Evolutionary conservation across 768 basidiomycete genomes (phyloP), one percentile per base, ranked within the genome.

Genomic region (Pleurotus eryngii): DNA sequence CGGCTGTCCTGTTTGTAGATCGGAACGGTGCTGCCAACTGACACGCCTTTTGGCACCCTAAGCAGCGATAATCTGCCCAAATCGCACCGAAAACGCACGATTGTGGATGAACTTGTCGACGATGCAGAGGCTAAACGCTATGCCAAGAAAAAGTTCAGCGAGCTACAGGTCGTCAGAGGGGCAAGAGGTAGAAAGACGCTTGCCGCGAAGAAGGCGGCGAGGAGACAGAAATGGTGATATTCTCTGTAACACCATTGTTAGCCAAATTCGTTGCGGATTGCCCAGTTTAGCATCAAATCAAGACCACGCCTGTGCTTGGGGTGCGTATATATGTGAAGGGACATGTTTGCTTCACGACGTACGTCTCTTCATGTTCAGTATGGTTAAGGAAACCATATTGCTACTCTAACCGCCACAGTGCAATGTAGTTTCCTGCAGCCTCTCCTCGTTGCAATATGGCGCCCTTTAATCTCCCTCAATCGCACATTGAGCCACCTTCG

Each of bases 91-190:
- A 93, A 95, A 72, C 80, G 92, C 59, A 91, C 88, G 4, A 72
- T 95, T 46, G 89, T 97, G 20, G 92, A 95, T 60, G 94, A 95
- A 65, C 77, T 96, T 37, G 84, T 95, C 50, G 90, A 90, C 64
- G 93, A 95, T 72, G 86, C 90, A 2, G 90, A 94, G 71, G 83
- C 90, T 24, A 85, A 84, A 68, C 80, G 86, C 59, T 95, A 95
- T 67, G 89, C 94, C n/a, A 95, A 95, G 75, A 85, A 82, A 75
- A 95, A 95, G 74, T 95, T 93, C 72, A 82, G 83, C 60, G 89
- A 92, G 53, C 72, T 94, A 47, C 87, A 92, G 72, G 67, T 70
- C 4, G 81, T 84, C 43, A 80, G 87, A 63, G 86, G 82, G 17
- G 84, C 84, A 14, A 84, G 76, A 64, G 91, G 92, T 6, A 81